A percentile compares a stretch with the other conserved stretches of the same genome.
Evolutionary conservation across 352 stramenopile genomes (phyloP).

Genomic region (Phytopythium montanum): DNA sequence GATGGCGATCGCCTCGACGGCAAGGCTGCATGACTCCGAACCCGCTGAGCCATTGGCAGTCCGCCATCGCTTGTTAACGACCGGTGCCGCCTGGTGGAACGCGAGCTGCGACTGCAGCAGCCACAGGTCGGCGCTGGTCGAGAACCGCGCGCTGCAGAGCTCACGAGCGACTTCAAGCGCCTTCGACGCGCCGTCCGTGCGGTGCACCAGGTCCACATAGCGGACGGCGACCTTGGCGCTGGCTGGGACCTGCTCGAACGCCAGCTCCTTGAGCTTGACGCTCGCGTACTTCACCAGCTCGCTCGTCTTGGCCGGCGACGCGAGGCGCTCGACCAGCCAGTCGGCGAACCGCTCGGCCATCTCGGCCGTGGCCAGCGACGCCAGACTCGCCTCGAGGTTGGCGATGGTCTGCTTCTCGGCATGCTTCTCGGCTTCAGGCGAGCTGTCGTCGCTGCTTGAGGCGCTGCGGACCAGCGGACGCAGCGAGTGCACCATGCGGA

Average conservation of each 20-base stretch:
- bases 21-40: slow-evolving; percentile 13
- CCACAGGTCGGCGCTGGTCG: slow-evolving; percentile 46
- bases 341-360: slow-evolving; percentile 67
- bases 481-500: slow-evolving; percentile 50
- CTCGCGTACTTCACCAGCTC: slow-evolving; percentile 54
- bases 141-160: slow-evolving; percentile 32
- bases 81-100: slow-evolving; percentile 35
- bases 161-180: slow-evolving; percentile 42
- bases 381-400: slow-evolving; percentile 60
- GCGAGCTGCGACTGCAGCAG: slow-evolving; percentile 71
- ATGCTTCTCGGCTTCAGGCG: slow-evolving; percentile 14
- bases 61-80: slow-evolving; percentile 39
- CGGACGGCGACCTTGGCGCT: slow-evolving; percentile 31
- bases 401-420: slow-evolving; percentile 46
- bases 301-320: slow-evolving; percentile 29
- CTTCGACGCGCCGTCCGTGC: slow-evolving; percentile 44
- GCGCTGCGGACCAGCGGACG: slow-evolving; percentile 31
- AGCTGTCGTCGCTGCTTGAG: slow-evolving; percentile 8
- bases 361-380: slow-evolving; percentile 28
- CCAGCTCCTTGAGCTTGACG: slow-evolving; percentile 53
- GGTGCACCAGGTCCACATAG: slow-evolving; percentile 74
- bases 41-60: slow-evolving; percentile 18
- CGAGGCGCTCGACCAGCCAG: slow-evolving; percentile 58
- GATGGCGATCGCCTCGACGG: slow-evolving; percentile 39
- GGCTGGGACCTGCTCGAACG: slow-evolving; percentile 16